phyloP scores from a whole-genome alignment of 495 filamentous ascomycete genomes.

The Aspergillus bertholletiae region DNA sequence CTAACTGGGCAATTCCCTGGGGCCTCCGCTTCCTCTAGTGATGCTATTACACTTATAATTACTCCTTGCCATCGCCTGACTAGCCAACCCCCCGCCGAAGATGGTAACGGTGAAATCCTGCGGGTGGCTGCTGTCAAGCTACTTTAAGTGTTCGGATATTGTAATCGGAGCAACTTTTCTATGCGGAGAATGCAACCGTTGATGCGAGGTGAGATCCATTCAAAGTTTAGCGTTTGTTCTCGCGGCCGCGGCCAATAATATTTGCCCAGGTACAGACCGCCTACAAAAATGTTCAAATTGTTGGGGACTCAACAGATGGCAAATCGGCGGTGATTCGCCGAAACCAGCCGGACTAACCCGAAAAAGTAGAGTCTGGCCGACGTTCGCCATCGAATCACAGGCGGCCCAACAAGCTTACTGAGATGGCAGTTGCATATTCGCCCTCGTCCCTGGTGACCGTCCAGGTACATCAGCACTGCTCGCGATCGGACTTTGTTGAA shows the following conservation, averaged over 20 bases:
- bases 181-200: conserved; percentile 1
- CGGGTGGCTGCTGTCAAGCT: too few relatives aligned
- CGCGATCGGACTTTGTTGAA: not conserved
- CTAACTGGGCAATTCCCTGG: too few relatives aligned
- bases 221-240: not conserved
- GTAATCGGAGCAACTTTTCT: not conserved
- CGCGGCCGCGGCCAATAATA: not conserved
- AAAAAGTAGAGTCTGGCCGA: conserved; percentile 6
- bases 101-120: too few relatives aligned
- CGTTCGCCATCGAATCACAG: conserved; percentile 10
- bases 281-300: conserved; percentile 18
- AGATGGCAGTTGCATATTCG: not conserved
- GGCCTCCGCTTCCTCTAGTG: too few relatives aligned
- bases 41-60: too few relatives aligned
- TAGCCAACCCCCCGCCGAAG: too few relatives aligned
- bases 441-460: not conserved
- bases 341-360: conserved; percentile 1
- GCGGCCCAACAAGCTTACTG: conserved; percentile 30
- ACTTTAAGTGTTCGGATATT: not conserved
- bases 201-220: not conserved
- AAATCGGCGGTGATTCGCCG: conserved; percentile 8
- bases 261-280: not conserved
- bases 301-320: conserved; percentile 27
- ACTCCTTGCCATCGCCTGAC: too few relatives aligned
- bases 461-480: not conserved